Evolutionary conservation across 2,329 filamentous ascomycete species (phyloP).

Genomic region (Colletotrichum navitas): DNA sequence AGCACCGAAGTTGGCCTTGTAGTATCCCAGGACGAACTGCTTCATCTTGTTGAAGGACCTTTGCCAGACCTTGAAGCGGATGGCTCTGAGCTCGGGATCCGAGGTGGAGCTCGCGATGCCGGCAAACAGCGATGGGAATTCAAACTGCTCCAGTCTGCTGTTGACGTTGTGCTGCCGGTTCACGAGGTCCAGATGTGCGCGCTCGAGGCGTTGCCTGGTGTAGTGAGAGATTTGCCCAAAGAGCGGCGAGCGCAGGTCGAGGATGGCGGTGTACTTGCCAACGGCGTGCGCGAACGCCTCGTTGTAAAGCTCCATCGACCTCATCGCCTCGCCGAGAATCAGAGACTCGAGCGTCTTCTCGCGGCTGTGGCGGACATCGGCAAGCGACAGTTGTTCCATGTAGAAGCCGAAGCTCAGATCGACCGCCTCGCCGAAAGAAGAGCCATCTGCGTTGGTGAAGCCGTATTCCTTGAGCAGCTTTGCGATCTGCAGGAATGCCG

Average conservation of each 20-base stretch:
- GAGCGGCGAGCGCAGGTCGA: conserved; percentile 74
- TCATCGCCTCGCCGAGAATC: conserved; percentile 89
- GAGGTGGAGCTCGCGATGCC: conserved; percentile 89
- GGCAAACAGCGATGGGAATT: conserved; percentile 90
- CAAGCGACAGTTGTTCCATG: conserved; percentile 80
- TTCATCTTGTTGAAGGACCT: conserved; percentile 80
- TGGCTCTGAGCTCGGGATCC: conserved; percentile 78
- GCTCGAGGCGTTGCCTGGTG: conserved; percentile 84
- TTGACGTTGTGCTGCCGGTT: conserved; percentile 79
- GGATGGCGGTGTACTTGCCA: conserved; percentile 84
- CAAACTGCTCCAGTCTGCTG: conserved; percentile 83
- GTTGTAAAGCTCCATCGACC: conserved; percentile 84
- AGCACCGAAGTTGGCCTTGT: conserved; percentile 70
- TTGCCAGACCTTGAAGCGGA: conserved; percentile 89
- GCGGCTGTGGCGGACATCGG: conserved; percentile 83
- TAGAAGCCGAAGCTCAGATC: conserved; percentile 79
- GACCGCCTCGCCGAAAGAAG: conserved; percentile 70
- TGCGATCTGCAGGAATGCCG: conserved; percentile 67
- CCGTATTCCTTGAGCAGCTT: conserved; percentile 67
- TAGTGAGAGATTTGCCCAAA: conserved; percentile 76
- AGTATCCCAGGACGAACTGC: conserved; percentile 77
- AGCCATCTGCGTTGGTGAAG: conserved; percentile 68
- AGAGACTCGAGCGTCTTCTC: conserved; percentile 93
- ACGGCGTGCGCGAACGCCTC: conserved; percentile 93
- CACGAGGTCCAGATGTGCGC: conserved; percentile 83